Base-by-base conservation (phyloP, 192 early-diverging fungal species). In the Backusella australiensis region DNA sequence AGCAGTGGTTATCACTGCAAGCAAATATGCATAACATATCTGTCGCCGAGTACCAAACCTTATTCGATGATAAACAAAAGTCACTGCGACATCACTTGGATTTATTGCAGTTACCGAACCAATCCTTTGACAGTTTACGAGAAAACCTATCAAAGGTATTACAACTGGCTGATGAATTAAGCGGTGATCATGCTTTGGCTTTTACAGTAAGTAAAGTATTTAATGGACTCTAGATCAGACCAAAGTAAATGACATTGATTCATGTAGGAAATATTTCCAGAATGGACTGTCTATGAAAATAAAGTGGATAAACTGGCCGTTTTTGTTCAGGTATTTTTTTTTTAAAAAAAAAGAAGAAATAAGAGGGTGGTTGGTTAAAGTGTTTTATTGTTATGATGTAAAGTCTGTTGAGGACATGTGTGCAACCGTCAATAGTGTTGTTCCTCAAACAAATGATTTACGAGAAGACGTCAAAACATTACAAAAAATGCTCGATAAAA, bases 331-430 rank as follows among this genome's bases (percentile, higher is more conserved):
- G 80, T 81, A 78, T 63, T 35, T 56, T 14, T 56, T 14, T 12
- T 41, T 9, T 19, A 23, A 68, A 65, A 71, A 42, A 32, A 14
- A 46, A 59, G n/a, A 36, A 56, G 72, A 12, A 52, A 32, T 32
- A 32, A 32, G 32, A 34, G 14, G 46, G 56, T 52, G 3, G 4
- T 6, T 70, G 39, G 14, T 44, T 26, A 41, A n/a, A 35, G 12
- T 32, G 8, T 23, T 26, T 41, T 8, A 12, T 44, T 42, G 15
- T n/a, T 23, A 12, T 1, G 49, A 56, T 74, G 12, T 29, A 34
- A 63, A 79, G 72, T 78, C 66, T 29, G 65, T 82, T 32, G 81
- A 82, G 46, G 81, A 82, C 53, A 82, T 82, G 81, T 76, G 41
- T n/a, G n/a, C 71, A 4, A 71, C 79, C 1, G 66, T 74, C 29